Base-by-base conservation (phyloP, 768 basidiomycete species). In the Tylopilus balloui region DNA sequence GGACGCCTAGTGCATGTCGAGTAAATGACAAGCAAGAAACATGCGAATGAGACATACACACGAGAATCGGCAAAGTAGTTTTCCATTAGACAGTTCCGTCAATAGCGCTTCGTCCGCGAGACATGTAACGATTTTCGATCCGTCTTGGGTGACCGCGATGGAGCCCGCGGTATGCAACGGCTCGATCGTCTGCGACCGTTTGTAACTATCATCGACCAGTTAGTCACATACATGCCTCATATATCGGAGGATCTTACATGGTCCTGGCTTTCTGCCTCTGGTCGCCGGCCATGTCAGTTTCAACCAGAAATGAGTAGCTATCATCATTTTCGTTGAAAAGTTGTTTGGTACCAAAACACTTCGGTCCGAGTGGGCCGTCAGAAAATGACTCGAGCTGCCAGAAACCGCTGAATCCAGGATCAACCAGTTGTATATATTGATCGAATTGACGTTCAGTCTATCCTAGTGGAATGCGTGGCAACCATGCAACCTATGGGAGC, bases 151-250 rank as follows among this genome's bases (percentile, higher is more conserved):
- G 41, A 90, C 73, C 11, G 88, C 81, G 23, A 93, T 82, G 14
- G 92, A 88, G 25, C 96, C 96, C 34, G 81, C 81, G 2, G 95
- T 98, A 63, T 96, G 89, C 37, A 95, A 70, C 3, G 94, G 92
- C 31, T 77, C 78, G 45, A 92, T 83, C 12, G 79, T 74, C 45
- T 84, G 77, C 17, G 68, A 73, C 66, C 88, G 89, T 68, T 85
- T 86, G 69, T 88, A 92, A 25, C 90, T 92, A 47, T 24, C 14
- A 14, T 25, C 17, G 20, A 39, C 25, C 37, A 45, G 38, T 64
- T 21, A 66, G 59, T 17, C 6, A 27, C n/a, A 20, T 17, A 19
- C 6, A 24, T 19, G 23, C 14, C 20, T 32, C 17, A 19, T 6
- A 31, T 42, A 28, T 8, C 37, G 13, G 20, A 19, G 45, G 28